Evolutionary conservation across 2,329 filamentous ascomycete species (phyloP), one percentile per base, ranked within the genome.

Genomic region (Endocalyx cinctus): DNA sequence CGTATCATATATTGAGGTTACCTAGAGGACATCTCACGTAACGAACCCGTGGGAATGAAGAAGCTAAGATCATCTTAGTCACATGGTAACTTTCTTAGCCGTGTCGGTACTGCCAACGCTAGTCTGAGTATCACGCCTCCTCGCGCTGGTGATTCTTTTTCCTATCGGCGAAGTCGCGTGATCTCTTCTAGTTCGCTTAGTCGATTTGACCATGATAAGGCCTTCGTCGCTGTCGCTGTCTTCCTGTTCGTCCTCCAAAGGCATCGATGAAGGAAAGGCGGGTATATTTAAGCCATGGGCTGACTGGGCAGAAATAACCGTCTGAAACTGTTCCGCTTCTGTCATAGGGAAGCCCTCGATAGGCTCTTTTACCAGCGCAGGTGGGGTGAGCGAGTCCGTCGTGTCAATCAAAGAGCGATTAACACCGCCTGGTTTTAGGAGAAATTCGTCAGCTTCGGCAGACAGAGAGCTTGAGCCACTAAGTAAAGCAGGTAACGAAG

Each of bases 391-490:
- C 2, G 70, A 72, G 39, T 77, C 73, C 3, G 66, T 67, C 2
- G 71, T 69, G 33, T 74, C 67, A 17, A 76, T 59, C 2, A 72
- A 53, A 10, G 69, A 60, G 13, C 62, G 60, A 4, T 60, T 60
- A 6, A 72, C 59, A 5, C 65, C 58, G 5, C 67, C 69, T 8
- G 72, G 72, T 15, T 59, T 63, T 34, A 69, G 59, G 4, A 79
- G 59, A 25, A 79, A 74, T 30, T 82, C 78, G 41, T 82, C 78
- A 15, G 72, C 62, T 44, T 81, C 78, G 1, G 73, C 75, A 11
- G 76, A 82, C 8, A 81, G 69, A 3, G 78, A 82, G 48, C 77
- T 80, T 7, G 77, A 74, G 10, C 77, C 74, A 36, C 77, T 82
- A 10, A 82, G 63, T 6, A 82, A 59, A 6, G 77, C 77, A 10